Percentiles rank a stretch among this genome's conserved stretches.
These are phyloP conservation scores for Monosporascus sp. DNA, from an alignment of 2,329 filamentous ascomycete species.

Conservation along the genomic window DNA sequence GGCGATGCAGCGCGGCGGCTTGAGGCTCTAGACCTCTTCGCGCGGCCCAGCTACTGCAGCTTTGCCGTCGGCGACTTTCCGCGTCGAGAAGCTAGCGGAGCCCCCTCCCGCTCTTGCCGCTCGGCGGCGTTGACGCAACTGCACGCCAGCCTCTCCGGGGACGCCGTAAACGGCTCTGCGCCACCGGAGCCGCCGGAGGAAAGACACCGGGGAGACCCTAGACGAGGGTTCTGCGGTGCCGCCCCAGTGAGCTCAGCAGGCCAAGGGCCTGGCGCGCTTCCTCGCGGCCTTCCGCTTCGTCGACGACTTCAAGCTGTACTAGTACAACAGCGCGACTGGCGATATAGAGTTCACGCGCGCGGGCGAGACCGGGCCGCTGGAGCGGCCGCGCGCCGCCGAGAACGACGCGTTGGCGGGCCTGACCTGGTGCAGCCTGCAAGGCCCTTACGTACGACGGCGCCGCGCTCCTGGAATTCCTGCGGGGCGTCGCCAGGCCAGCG, in stretches of 20 bases:
- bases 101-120: too few relatives aligned
- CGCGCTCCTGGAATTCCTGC: neutral
- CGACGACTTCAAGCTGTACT: neutral
- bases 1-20: neutral
- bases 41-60: neutral
- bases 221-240: too few relatives aligned
- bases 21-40: neutral
- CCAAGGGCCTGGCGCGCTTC: neutral
- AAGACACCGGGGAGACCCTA: too few relatives aligned
- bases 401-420: neutral
- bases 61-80: too few relatives aligned
- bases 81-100: too few relatives aligned
- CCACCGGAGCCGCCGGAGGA: too few relatives aligned
- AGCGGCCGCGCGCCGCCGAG: neutral
- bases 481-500: neutral
- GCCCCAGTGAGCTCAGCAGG: neutral
- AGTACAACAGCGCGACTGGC: neutral
- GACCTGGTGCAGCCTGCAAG: neutral
- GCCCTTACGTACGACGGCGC: neutral
- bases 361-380: neutral
- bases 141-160: too few relatives aligned
- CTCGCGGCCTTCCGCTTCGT: neutral
- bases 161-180: too few relatives aligned
- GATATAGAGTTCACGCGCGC: neutral
- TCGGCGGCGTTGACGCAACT: too few relatives aligned